Evolutionary conservation across 1,139 yeast genomes (phyloP), one percentile per base, ranked within the genome.

Genomic region (Candida gigantensis): DNA sequence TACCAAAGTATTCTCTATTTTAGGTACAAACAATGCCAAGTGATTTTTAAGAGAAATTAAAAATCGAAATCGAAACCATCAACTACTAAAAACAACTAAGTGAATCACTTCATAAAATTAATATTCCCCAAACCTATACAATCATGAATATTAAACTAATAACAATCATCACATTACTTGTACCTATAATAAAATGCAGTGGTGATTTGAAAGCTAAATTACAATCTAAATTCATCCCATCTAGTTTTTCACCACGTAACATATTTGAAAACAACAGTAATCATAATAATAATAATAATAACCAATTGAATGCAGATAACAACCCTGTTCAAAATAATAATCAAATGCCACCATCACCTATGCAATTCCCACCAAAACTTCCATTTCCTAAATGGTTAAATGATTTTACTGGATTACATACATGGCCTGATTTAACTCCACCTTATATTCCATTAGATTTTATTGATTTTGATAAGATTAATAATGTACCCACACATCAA

Each of bases 351-450:
- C 28, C 43, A 4, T 36, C 44, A 8, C 42, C 46, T 17, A 41
- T 43, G 38, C 28, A 30, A n/a, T 36, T 29, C 23, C 46, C 46
- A 4, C 39, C 44, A 13, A 43, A 34, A 35, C 46, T 60, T 23
- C 82, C 86, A 0, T 80, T 89, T 46, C 97, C 97, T 0, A 44
- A 67, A 28, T 89, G 97, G 97, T 71, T 89, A 24, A 51, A 70
- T 1, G 84, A 77, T 7, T 74, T 86, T 46, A 88, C 96, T 0
- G 90, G 90, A 0, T 55, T 87, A 34, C 61, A 51, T 1, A 72
- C 73, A 39, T 89, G 97, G 97, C 97, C 97, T 0, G 90, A 82
- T 1, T 57, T 77, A 36, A 79, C 82, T 34, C 96, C 96, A 3
- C 96, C 97, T 0, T 89, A 86, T 56, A 81, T 89, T 21, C 90